Evolutionary conservation across 2,329 filamentous ascomycete species (phyloP).

Genomic region (Cadophora sp.): DNA sequence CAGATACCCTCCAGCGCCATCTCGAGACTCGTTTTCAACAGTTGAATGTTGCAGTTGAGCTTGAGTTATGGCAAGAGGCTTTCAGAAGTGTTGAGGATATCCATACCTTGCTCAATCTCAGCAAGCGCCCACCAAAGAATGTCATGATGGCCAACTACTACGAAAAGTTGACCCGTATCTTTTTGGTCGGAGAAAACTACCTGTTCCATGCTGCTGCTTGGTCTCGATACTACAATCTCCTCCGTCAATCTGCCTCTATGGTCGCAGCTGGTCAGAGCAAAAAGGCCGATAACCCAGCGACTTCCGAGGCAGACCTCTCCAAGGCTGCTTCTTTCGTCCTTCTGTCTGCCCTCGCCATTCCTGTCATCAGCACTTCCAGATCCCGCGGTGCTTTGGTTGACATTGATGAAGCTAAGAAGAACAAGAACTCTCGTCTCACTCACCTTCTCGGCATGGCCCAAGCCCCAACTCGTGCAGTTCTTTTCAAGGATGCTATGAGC

Average conservation of each 20-base stretch:
- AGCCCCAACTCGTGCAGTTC: constrained; percentile 83
- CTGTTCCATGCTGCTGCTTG: constrained; percentile 98
- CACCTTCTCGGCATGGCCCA: constrained; percentile 93
- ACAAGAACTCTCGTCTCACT: constrained; percentile 97
- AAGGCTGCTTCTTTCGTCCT: constrained; percentile 96
- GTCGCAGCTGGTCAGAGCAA: constrained; percentile 85
- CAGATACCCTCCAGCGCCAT: constrained; percentile 95
- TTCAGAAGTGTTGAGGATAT: constrained; percentile 99
- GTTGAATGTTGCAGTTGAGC: constrained; percentile 95
- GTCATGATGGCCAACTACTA: constrained; percentile 99
- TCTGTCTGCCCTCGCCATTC: constrained; percentile 93
- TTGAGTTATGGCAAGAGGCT: constrained; percentile 98
- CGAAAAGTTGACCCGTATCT: constrained; percentile 98
- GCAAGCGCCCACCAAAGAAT: constrained; percentile 98
- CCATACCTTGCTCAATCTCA: constrained; percentile 94
- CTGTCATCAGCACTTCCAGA: constrained; percentile 97
- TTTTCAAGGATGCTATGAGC: constrained; percentile 95
- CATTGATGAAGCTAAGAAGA: constrained; percentile 96
- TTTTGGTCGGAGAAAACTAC: constrained; percentile 99
- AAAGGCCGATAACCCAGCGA: constrained; percentile 93
- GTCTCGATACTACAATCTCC: constrained; percentile 96
- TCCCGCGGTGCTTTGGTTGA: constrained; percentile 96
- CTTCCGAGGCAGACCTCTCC: constrained; percentile 88
- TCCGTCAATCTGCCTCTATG: constrained; percentile 86
- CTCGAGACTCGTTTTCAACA: constrained; percentile 98